Conservation (phyloP, 192 early-diverging fungal genomes). For the Paraglomus occultum region DNA sequence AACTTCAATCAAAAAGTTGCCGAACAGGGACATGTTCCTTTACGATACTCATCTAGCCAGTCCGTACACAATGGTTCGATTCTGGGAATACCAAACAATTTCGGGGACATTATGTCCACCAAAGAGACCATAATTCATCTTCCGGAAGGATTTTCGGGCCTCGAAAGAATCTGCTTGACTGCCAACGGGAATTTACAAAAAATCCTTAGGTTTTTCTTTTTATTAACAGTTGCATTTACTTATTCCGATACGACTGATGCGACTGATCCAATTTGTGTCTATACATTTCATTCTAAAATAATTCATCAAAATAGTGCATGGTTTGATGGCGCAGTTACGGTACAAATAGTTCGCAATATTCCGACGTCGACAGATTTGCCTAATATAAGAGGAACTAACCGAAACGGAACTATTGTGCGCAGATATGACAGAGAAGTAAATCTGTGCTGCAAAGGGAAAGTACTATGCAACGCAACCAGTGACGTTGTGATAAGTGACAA, state of each 20-base stretch:
- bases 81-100: conserved; percentile 41
- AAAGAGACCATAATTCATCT: conserved; percentile 36
- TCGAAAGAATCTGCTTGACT: conserved; percentile 43
- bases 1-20: too few relatives aligned
- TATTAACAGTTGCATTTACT: not conserved
- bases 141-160: conserved; percentile 41
- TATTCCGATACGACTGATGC: too few relatives aligned
- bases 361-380: conserved; percentile 20
- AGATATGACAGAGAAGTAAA: conserved; percentile 45
- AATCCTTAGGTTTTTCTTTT: conserved; percentile 38
- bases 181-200: conserved; percentile 48
- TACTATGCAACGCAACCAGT: conserved; percentile 44
- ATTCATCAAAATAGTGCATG: conserved; percentile 34
- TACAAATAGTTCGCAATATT: conserved; percentile 38
- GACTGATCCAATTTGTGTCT: not conserved
- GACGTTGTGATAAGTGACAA: conserved; percentile 39
- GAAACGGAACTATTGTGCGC: conserved; percentile 24
- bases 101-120: conserved; percentile 42
- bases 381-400: conserved; percentile 1
- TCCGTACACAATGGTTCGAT: conserved; percentile 9
- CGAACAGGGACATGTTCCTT: too few relatives aligned
- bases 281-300: not conserved
- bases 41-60: too few relatives aligned
- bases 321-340: conserved; percentile 39
- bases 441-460: conserved; percentile 37